These are phyloP conservation scores for Apiotrichum sp. DNA, from an alignment of 1,284 basidiomycete genomes.

Conservation along the genomic window DNA sequence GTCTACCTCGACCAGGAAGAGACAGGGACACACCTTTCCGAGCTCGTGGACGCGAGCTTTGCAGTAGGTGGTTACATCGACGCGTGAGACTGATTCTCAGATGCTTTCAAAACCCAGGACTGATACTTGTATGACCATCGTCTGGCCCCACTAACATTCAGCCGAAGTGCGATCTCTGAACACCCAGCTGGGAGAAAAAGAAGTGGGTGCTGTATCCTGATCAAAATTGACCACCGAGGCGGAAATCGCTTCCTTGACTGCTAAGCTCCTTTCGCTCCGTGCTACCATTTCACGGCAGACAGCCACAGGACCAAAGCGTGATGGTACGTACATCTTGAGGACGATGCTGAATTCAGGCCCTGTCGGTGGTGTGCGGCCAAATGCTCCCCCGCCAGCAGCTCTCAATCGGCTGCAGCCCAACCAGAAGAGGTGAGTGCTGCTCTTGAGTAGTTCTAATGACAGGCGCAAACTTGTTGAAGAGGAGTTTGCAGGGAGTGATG, in stretches of 20 bases:
- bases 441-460: neutral
- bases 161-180: slow-evolving; percentile 1
- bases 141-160: neutral
- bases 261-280: slow-evolving; percentile 3
- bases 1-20: slow-evolving; percentile 4
- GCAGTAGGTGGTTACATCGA: neutral
- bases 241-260: slow-evolving; percentile 3
- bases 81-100: neutral
- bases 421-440: slow-evolving; percentile 8
- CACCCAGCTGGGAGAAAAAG: slow-evolving; percentile 6
- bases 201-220: neutral
- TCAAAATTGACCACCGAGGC: slow-evolving; percentile 1
- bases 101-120: slow-evolving; percentile 1
- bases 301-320: slow-evolving; percentile 2
- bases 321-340: neutral
- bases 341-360: neutral
- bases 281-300: slow-evolving; percentile 5
- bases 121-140: neutral
- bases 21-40: neutral
- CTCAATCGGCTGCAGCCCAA: slow-evolving; percentile 14
- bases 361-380: neutral
- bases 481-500: slow-evolving; percentile 14
- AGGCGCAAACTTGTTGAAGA: slow-evolving; percentile 13
- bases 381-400: slow-evolving; percentile 7
- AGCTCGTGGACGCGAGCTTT: slow-evolving; percentile 6